Evolutionary conservation across 169 alveolate genomes (phyloP), one percentile per base, ranked within the genome.

Genomic region (Hammondia hammondi): DNA sequence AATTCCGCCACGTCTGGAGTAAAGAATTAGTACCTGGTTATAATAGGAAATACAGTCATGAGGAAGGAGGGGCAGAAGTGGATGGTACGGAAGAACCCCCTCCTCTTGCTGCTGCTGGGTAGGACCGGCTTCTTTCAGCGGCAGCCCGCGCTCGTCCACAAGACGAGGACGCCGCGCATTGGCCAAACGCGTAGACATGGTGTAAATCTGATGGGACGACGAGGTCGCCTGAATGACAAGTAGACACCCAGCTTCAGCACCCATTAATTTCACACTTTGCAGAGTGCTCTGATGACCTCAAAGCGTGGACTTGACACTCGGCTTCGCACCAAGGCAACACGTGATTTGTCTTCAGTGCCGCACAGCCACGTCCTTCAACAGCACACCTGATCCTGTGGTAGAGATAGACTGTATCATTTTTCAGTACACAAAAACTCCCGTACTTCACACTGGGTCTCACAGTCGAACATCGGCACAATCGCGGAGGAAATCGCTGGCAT

Each of bases 121-220:
- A 2, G 87, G 87, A 17, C 27, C 27, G 39, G 87, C 56, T 24
- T 32, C 48, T 39, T 77, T 77, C 48, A n/a, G 90, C 70, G 56
- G 89, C 35, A 5, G 81, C 46, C 77, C 82, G 88, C 24, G 37
- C 61, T 21, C 70, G 29, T 32, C 39, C 81, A 46, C 57, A 43
- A 71, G 81, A 45, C 56, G 39, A 39, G 95, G 95, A 9, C 93
- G 92, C 57, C 90, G 81, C n/a, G 95, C 95, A 32, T 61, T 92
- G n/a, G 93, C 93, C n/a, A 84, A 46, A 32, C 89, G 92, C 12
- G 93, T 92, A 2, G 95, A 88, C 48, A 92, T 56, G n/a, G 84
- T 9, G 67, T 84, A 85, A 43, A 92, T 52, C 89, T 92, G 95
- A 72, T 92, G 92, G 29, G 91, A 37, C 45, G 85, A 35, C 46